Evolutionary conservation across 208 protist genomes (phyloP).

Genomic region (Herpetomonas tarakana): DNA sequence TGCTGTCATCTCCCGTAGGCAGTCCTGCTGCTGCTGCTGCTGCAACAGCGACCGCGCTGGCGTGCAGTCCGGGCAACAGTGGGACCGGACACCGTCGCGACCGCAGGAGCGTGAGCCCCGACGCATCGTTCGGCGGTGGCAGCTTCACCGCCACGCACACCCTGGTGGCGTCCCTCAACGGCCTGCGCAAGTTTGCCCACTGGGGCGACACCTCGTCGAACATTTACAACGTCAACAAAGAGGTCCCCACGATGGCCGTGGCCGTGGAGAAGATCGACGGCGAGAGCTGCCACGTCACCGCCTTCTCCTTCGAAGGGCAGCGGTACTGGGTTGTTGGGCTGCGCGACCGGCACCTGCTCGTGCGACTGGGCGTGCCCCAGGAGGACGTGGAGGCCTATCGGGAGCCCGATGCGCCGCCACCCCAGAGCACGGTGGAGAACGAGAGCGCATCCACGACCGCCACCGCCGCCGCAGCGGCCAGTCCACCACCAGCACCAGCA

Average conservation of each 20-base stretch:
- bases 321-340: conserved; percentile 78
- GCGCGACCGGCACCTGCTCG: conserved; percentile 50
- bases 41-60: too few relatives aligned
- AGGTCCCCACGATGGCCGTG: conserved; percentile 22
- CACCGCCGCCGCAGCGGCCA: background rate
- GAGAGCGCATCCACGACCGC: too few relatives aligned
- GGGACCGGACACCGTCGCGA: too few relatives aligned
- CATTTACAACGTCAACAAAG: conserved; percentile 30
- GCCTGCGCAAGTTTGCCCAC: conserved; percentile 72
- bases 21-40: too few relatives aligned
- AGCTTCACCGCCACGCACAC: background rate
- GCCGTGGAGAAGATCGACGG: conserved; percentile 73
- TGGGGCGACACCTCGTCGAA: conserved; percentile 42
- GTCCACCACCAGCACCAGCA: background rate
- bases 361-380: conserved; percentile 58
- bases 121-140: background rate
- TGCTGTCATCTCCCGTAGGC: conserved; percentile 4
- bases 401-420: too few relatives aligned
- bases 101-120: too few relatives aligned
- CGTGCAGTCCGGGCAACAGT: too few relatives aligned
- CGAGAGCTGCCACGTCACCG: conserved; percentile 54
- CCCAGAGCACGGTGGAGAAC: too few relatives aligned
- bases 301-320: conserved; percentile 32
- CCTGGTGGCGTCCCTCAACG: conserved; percentile 33
- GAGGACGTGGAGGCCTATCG: conserved; percentile 60